Conservation (phyloP, 306 rosid species). For the Geum urbanum region DNA sequence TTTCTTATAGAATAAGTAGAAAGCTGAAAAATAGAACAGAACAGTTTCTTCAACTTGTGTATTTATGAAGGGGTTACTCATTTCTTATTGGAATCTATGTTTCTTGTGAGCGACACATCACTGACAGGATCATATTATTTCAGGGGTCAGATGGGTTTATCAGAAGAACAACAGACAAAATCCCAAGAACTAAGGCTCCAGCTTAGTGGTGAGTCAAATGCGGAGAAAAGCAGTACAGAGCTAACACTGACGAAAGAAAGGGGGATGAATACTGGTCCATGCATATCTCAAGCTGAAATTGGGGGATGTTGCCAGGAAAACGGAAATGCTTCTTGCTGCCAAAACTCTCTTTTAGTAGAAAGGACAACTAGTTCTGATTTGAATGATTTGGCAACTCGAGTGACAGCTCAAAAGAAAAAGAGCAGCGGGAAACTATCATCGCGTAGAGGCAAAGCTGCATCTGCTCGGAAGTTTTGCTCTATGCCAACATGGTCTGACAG, state of each 20-base stretch:
- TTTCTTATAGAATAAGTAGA: background rate
- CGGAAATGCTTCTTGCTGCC: constrained; percentile 50
- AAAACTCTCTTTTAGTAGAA: constrained; percentile 33
- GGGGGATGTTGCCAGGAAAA: constrained; percentile 58
- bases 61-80: background rate
- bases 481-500: constrained; percentile 74
- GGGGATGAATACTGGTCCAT: constrained; percentile 13
- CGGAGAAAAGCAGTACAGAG: constrained; percentile 34
- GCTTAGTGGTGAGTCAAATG: constrained; percentile 38
- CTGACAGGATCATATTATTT: constrained; percentile 15
- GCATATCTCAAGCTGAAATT: constrained; percentile 29
- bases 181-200: constrained; percentile 55
- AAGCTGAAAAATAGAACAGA: background rate
- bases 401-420: constrained; percentile 34
- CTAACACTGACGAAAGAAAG: constrained; percentile 20
- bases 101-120: background rate
- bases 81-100: constrained; percentile 2
- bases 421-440: constrained; percentile 37
- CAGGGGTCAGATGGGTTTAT: constrained; percentile 97
- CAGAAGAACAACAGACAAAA: constrained; percentile 62
- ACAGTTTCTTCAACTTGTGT: background rate
- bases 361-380: constrained; percentile 29
- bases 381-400: constrained; percentile 40
- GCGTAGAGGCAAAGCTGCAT: constrained; percentile 47
- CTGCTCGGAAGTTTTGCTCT: constrained; percentile 44